These are phyloP conservation scores for Catharanthus roseus DNA, from an alignment of 257 asterid genomes.

Conservation along the genomic window DNA sequence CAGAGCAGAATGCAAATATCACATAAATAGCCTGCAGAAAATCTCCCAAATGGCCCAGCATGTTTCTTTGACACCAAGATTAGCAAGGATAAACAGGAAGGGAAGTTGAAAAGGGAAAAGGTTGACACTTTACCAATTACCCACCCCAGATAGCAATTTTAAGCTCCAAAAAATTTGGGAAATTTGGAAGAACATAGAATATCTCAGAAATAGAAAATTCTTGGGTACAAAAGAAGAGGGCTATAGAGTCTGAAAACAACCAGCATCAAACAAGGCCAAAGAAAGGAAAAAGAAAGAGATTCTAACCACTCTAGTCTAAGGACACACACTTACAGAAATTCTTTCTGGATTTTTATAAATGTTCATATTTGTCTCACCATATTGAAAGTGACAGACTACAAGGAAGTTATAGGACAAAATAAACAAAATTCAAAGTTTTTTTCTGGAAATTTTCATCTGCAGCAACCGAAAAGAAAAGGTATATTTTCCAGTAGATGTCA, in stretches of 20 bases:
- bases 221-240: no score
- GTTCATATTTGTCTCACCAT: neutral
- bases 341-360: neutral
- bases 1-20: slow-evolving; percentile 60
- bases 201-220: slow-evolving; percentile 1
- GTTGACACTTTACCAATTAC: neutral
- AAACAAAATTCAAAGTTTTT: no score
- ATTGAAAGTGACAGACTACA: neutral
- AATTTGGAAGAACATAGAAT: neutral
- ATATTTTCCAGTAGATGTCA: neutral
- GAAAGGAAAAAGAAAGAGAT: neutral
- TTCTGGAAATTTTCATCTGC: neutral
- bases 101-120: neutral
- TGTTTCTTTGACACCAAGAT: slow-evolving; percentile 20
- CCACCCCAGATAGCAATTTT: neutral
- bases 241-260: no score
- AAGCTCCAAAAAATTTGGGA: neutral
- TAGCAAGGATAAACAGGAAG: neutral
- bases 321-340: no score
- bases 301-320: neutral
- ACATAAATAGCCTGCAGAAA: slow-evolving; percentile 52
- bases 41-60: slow-evolving; percentile 38
- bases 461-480: neutral
- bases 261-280: neutral
- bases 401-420: neutral